phyloP scores from a whole-genome alignment of 345 rosid species.

The Theobroma cacao region DNA sequence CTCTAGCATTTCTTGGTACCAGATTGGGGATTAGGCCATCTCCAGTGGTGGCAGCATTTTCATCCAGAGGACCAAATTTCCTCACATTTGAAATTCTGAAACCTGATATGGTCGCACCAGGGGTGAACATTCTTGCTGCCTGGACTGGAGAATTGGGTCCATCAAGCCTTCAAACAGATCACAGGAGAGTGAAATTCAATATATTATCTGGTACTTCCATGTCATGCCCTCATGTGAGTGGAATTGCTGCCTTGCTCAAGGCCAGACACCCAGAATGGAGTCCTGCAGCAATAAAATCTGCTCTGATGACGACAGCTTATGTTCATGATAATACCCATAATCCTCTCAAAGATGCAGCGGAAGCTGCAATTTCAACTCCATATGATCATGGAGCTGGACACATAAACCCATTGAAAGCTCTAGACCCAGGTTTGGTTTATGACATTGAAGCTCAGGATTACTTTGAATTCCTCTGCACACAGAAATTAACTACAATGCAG shows the following conservation, averaged over 20 bases:
- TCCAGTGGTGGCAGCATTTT: constrained; percentile 72
- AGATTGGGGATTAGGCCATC: constrained; percentile 62
- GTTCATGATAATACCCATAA: constrained; percentile 68
- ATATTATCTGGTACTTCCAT: constrained; percentile 89
- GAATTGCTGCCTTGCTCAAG: constrained; percentile 81
- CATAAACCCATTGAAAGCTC: constrained; percentile 70
- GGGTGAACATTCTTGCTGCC: constrained; percentile 78
- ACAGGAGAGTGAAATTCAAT: constrained; percentile 67
- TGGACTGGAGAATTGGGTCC: constrained; percentile 71
- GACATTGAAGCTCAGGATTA: constrained; percentile 77
- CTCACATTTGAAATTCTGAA: constrained; percentile 59
- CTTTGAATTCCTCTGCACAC: constrained; percentile 87
- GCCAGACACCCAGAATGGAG: constrained; percentile 94
- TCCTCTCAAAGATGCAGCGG: constrained; percentile 64
- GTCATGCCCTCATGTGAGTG: constrained; percentile 98
- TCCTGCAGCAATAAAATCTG: constrained; percentile 86
- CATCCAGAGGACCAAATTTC: constrained; percentile 71
- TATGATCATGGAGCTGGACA: constrained; percentile 91
- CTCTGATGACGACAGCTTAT: constrained; percentile 93
- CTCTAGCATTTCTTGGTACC: constrained; percentile 49
- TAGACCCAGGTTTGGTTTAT: constrained; percentile 82
- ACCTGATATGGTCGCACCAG: constrained; percentile 71
- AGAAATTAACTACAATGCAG: constrained; percentile 48
- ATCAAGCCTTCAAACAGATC: constrained; percentile 72
- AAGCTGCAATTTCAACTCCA: constrained; percentile 50